Base-by-base conservation (phyloP, 2,329 filamentous ascomycete species). In the Fusarium nematophilum region DNA sequence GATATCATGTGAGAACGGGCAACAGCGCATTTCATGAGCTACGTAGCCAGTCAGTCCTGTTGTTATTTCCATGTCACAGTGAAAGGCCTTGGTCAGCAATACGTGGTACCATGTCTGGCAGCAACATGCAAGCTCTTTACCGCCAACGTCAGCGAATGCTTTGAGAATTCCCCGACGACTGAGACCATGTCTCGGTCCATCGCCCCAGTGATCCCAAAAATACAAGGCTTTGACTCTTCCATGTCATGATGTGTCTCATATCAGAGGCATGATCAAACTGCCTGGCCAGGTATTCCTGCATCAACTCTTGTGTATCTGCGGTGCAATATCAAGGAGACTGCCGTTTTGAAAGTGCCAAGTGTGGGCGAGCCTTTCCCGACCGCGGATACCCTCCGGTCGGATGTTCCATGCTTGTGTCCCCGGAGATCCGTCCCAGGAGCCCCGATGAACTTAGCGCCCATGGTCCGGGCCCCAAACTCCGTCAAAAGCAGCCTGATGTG, bases 101-200 rank as follows among this genome's bases (percentile, higher is more conserved):
- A 45, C 49, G 27, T 60, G 38, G 42, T 27, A 58, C 45, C 42
- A 49, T 59, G 21, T 23, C 29, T 36, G 30, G 37, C 49, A 47
- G 38, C 30, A 48, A 29, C 46, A 56, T 57, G 61, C 57, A 52
- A 53, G 61, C 43, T 53, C 43, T 62, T 53, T 44, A 58, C 39
- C 40, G 53, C 54, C 51, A 51, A 53, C 31, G 40, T 40, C 44
- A 61, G 45, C 40, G n/a, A 49, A 26, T 34, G 42, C n/a, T n/a
- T 49, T 21, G 25, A 33, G 31, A 47, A 50, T 57, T 55, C 39
- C 43, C 54, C 43, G 53, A 39, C 39, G 36, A 36, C 46, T 67
- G 59, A 69, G 47, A 59, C 61, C 27, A 46, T 60, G 58, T 64
- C 40, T 65, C 48, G 37, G 37, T 53, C 48, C 42, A 45, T 13